Evolutionary conservation across 2,329 filamentous ascomycete species (phyloP).

Genomic region (Aspergillus oerlinghausenensis): DNA sequence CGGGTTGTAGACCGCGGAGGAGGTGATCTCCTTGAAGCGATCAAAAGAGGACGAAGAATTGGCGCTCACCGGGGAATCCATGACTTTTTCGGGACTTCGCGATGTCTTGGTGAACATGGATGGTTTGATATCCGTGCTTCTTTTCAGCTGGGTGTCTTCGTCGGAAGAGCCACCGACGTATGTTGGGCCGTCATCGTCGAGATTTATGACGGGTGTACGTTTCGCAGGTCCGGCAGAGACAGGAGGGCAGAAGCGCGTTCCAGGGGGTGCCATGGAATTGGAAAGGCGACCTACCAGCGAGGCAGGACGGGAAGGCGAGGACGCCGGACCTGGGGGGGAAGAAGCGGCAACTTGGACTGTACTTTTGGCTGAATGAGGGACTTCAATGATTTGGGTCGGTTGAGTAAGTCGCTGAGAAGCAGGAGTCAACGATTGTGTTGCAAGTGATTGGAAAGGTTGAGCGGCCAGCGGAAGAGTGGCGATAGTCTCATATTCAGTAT

Average conservation of each 20-base stretch:
- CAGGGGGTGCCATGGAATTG: constrained; percentile 67
- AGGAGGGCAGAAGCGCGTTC: constrained; percentile 63
- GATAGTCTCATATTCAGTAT: constrained; percentile 44
- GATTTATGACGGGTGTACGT: constrained; percentile 40
- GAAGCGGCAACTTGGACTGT: constrained; percentile 81
- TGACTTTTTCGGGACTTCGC: constrained; percentile 36
- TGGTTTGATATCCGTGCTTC: constrained; percentile 56
- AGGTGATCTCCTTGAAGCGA: constrained; percentile 43
- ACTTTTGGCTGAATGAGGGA: constrained; percentile 31
- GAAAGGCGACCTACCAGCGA: constrained; percentile 46
- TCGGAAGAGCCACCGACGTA: constrained; percentile 63
- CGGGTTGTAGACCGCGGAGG: constrained; percentile 40
- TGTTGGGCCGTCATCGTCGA: constrained; percentile 53
- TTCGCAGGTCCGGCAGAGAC: constrained; percentile 37
- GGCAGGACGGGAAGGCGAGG: constrained; percentile 34
- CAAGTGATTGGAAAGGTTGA: constrained; percentile 14
- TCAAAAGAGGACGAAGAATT: constrained; percentile 22
- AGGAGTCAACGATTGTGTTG: constrained; percentile 36
- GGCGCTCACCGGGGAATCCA: constrained; percentile 37
- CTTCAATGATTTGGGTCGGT: constrained; percentile 56
- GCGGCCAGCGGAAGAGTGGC: constrained; percentile 43
- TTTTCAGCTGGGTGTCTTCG: constrained; percentile 45
- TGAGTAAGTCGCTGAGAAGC: constrained; percentile 54
- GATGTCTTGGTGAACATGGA: constrained; percentile 51
- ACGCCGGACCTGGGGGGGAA: constrained; percentile 62